Conservation (phyloP, 2,329 filamentous ascomycete genomes). For the Alternaria sp. region DNA sequence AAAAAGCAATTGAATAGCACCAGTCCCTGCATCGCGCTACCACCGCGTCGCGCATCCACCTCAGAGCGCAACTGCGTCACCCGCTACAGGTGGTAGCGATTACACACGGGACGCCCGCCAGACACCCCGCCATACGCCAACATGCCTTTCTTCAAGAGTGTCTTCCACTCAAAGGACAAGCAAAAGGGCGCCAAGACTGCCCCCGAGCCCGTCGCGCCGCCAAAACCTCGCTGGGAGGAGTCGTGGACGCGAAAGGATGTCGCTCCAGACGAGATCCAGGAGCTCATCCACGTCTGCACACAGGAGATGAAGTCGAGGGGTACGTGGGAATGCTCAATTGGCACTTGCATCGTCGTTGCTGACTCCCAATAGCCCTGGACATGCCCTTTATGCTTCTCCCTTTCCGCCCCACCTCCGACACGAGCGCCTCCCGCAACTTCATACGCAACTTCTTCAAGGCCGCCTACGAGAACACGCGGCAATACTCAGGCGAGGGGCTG, state of each 20-base stretch:
- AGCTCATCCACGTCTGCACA: slow-evolving; percentile 84
- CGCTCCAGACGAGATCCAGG: slow-evolving; percentile 88
- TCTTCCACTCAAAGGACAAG: slow-evolving; percentile 50
- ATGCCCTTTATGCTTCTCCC: slow-evolving; percentile 92
- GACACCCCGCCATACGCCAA: slow-evolving; percentile 27
- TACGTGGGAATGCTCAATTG: slow-evolving; percentile 55
- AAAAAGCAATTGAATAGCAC: slow-evolving; percentile 21
- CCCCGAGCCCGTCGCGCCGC: slow-evolving; percentile 53
- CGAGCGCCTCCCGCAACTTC: slow-evolving; percentile 90
- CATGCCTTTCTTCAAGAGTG: slow-evolving; percentile 53
- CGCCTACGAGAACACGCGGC: slow-evolving; percentile 65
- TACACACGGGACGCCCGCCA: slow-evolving; percentile 29
- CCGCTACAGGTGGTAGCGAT: slow-evolving; percentile 21
- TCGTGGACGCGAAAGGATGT: slow-evolving; percentile 85
- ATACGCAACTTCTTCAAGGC: slow-evolving; percentile 90
- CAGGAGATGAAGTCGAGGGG: slow-evolving; percentile 93
- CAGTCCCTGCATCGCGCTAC: slow-evolving; percentile 30
- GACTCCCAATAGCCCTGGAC: slow-evolving; percentile 73
- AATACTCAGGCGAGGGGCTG: slow-evolving; percentile 73
- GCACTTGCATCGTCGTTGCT: slow-evolving; percentile 13
- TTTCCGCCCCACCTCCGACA: slow-evolving; percentile 91
- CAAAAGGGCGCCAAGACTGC: slow-evolving; percentile 43
- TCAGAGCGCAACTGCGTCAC: slow-evolving; percentile 19
- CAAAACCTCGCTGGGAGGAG: slow-evolving; percentile 85
- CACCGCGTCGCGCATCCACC: slow-evolving; percentile 21